These are phyloP conservation scores for Glycine latifolia DNA, from an alignment of 306 rosid genomes.

Conservation along the genomic window DNA sequence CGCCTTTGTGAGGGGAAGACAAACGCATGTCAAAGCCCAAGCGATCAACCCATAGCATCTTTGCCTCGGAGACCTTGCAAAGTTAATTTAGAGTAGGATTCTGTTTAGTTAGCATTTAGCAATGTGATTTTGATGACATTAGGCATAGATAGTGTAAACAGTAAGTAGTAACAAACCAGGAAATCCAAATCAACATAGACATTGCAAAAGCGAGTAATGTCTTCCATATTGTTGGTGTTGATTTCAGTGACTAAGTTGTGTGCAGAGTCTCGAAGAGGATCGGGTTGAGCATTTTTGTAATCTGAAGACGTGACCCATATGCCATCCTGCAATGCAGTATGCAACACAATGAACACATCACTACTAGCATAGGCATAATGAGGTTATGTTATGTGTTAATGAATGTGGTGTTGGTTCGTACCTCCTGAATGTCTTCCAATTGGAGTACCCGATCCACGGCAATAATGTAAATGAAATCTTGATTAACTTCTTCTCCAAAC, in stretches of 20 bases:
- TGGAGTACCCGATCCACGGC: constrained; percentile 78
- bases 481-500: constrained; percentile 82
- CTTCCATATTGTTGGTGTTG: constrained; percentile 81
- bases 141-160: not conserved
- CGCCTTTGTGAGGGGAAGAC: constrained; percentile 64
- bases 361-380: too few relatives aligned
- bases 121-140: not conserved
- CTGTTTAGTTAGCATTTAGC: not conserved
- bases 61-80: constrained; percentile 81
- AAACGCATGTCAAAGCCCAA: constrained; percentile 85
- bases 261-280: constrained; percentile 86
- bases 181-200: constrained; percentile 77
- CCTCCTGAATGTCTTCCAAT: constrained; percentile 90
- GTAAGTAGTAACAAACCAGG: constrained; percentile 58
- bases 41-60: constrained; percentile 91
- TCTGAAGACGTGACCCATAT: constrained; percentile 73
- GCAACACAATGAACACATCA: too few relatives aligned
- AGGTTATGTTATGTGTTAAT: not conserved
- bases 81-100: constrained; percentile 8
- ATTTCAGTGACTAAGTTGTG: constrained; percentile 79
- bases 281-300: constrained; percentile 78
- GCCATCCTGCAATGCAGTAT: constrained; percentile 66
- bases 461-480: constrained; percentile 70
- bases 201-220: constrained; percentile 84
- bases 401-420: constrained; percentile 14